phyloP scores from a whole-genome alignment of 768 basidiomycete genomes.

The Termitomyces sp. region DNA sequence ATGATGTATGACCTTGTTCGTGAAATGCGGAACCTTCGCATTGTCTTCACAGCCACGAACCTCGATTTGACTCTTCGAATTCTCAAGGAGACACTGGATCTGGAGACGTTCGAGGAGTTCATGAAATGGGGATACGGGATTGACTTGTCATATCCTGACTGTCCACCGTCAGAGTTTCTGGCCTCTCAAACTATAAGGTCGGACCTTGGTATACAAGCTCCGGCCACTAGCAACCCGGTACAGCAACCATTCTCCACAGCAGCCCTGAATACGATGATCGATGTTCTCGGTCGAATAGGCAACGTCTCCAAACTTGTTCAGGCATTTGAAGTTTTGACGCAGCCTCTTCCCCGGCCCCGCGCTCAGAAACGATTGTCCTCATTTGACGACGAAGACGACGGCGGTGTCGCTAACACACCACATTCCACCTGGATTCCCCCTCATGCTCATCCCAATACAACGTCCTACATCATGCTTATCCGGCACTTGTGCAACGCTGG shows the following conservation, averaged over 20 bases:
- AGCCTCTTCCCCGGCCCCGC: slow-evolving; percentile 57
- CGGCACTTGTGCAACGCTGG: slow-evolving; percentile 46
- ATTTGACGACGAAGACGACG: slow-evolving; percentile 66
- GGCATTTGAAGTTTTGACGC: slow-evolving; percentile 74
- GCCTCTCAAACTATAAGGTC: slow-evolving; percentile 8
- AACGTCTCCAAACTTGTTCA: slow-evolving; percentile 64
- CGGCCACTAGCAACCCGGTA: slow-evolving; percentile 8
- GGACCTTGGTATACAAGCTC: slow-evolving; percentile 2
- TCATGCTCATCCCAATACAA: slow-evolving; percentile 56
- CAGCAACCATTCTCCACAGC: slow-evolving; percentile 53
- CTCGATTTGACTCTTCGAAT: slow-evolving; percentile 68
- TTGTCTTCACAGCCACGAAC: slow-evolving; percentile 52
- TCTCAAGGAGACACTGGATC: slow-evolving; percentile 58
- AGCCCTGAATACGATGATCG: slow-evolving; percentile 70
- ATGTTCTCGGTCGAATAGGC: slow-evolving; percentile 58
- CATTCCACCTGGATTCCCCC: slow-evolving; percentile 33
- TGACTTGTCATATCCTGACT: slow-evolving; percentile 72
- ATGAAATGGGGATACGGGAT: slow-evolving; percentile 71
- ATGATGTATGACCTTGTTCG: slow-evolving; percentile 46
- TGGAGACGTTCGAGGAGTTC: slow-evolving; percentile 50
- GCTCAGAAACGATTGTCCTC: slow-evolving; percentile 43
- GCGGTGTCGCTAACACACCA: slow-evolving; percentile 36
- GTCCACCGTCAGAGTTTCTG: slow-evolving; percentile 46
- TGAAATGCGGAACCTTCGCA: slow-evolving; percentile 48
- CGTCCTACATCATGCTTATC: slow-evolving; percentile 58